phyloP scores from a whole-genome alignment of 805 yeast species.

The Priceomyces carsonii region DNA sequence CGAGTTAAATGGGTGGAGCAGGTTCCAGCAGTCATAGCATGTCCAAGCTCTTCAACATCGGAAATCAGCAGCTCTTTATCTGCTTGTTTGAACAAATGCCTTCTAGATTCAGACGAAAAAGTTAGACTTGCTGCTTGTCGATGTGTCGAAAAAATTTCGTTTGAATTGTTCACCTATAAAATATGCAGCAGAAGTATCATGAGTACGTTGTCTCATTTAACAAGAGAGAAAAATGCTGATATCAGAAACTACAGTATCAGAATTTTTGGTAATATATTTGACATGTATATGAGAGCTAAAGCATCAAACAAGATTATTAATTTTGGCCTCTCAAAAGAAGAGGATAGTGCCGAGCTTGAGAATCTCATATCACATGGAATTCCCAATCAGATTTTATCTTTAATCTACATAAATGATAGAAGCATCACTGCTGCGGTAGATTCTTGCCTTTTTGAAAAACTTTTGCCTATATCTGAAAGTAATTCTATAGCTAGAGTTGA shows the following conservation, averaged over 20 bases:
- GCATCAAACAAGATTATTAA: constrained; percentile 21
- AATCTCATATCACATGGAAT: constrained; percentile 44
- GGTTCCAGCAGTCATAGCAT: constrained; percentile 46
- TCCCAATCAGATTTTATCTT: constrained; percentile 64
- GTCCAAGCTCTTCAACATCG: constrained; percentile 44
- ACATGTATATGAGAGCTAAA: constrained; percentile 36
- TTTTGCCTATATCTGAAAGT: constrained; percentile 54
- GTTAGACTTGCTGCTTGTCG: constrained; percentile 66
- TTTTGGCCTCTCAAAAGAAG: constrained; percentile 27
- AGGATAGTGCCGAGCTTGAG: constrained; percentile 26
- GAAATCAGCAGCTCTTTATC: constrained; percentile 45
- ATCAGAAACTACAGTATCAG: constrained; percentile 63
- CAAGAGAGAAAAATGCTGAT: constrained; percentile 68
- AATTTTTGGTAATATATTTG: constrained; percentile 56
- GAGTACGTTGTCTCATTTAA: constrained; percentile 56
- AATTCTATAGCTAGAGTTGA: constrained; percentile 49
- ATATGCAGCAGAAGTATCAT: constrained; percentile 50
- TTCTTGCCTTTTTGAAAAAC: constrained; percentile 52
- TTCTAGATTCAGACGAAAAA: constrained; percentile 72
- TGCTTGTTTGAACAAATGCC: constrained; percentile 62
- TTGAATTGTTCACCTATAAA: constrained; percentile 46
- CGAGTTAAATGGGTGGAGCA: constrained; percentile 71
- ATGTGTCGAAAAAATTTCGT: constrained; percentile 49
- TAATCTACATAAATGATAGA: constrained; percentile 73
- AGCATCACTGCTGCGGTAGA: constrained; percentile 69